Evolutionary conservation across 169 alveolate species (phyloP), one percentile per base, ranked within the genome.

Genomic region (Plasmodium sp.): DNA sequence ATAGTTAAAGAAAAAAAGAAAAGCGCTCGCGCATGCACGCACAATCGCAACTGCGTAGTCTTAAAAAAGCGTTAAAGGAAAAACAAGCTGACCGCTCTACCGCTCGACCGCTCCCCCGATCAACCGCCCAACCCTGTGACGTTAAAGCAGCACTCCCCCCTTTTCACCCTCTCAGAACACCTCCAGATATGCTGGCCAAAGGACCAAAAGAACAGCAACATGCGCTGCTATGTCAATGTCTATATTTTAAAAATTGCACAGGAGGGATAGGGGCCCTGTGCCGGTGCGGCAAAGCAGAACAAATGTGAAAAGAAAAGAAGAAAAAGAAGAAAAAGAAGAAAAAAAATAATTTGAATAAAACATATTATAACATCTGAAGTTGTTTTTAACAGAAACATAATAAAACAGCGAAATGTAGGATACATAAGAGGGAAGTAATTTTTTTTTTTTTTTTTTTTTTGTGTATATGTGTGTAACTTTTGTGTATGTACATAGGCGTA

Each of bases 121-220:
- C 5, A 51, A 22, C 27, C 27, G 27, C 27, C 16, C 16, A 51
- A 14, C 62, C 58, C 33, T 39, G 48, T 80, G 51, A n/a, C 39
- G 48, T 45, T 31, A 81, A 51, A 84, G 72, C 14, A 73, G 1
- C 54, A 67, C 33, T 31, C 80, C 3, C 36, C 27, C 58, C 51
- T 82, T 31, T 33, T 34, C 79, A 34, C 6, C n/a, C 62, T 62
- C 81, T 80, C 84, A 90, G 94, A 72, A 33, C 80, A 81, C 74
- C 71, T 90, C 74, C 94, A 90, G 82, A 90, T 90, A 62, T 72
- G 81, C 73, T 90, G 94, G 94, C 94, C 94, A 18, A 27, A 90
- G 62, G 90, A 90, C 67, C 16, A 43, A 43, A 90, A 80, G 22
- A 71, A 80, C 83, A 62, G 94, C 43, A 90, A 90, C 83, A 73